Base-by-base conservation (phyloP, 192 early-diverging fungal genomes). In the Linnemannia schmuckeri region DNA sequence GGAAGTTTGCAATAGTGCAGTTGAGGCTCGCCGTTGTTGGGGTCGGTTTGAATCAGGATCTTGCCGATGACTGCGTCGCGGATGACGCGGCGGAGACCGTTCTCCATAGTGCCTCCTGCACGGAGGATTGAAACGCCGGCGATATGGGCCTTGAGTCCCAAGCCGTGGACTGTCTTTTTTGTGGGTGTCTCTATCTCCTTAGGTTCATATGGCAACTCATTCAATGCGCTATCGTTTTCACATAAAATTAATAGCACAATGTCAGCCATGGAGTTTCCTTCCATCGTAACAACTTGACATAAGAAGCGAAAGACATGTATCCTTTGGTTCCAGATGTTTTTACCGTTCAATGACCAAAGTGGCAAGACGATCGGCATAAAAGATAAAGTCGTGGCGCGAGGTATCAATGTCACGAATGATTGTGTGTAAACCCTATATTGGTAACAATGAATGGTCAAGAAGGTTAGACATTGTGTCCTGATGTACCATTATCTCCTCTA, bases 41-140 rank as follows among this genome's bases (percentile, higher is more conserved):
- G 92, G 70, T 95, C 94, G 8, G 95, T 95, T 88, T 97, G 95
- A 83, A 99, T 98, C 63, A 99, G 88, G 20, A 99, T 93, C 84
- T 98, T 98, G 57, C 97, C 98, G 70, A 96, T 94, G 27, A 94
- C 92, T 1, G 94, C 95, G 81, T 96, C 95, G 37, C 93, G 94
- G 63, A 94, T 93, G 3, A 97, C 97, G 74, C 94, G 92, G 75
- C 94, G 94, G 40, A 98, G 88, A 8, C 95, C 96, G 75, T 90
- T 92, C 82, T 98, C 97, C 97, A 99, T 98, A 10, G 96, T 95
- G n/a, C 94, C 93, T 20, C 97, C 98, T 5, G 97, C 93, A 47
- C 97, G 95, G 69, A 98, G 89, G 69, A 99, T 94, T 2, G 96
- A 96, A 8, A 98, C 95, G 47, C 94, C 96, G 71, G 91, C 95